Conservation (phyloP, 2,329 filamentous ascomycete genomes). For the Camillea tinctor region DNA sequence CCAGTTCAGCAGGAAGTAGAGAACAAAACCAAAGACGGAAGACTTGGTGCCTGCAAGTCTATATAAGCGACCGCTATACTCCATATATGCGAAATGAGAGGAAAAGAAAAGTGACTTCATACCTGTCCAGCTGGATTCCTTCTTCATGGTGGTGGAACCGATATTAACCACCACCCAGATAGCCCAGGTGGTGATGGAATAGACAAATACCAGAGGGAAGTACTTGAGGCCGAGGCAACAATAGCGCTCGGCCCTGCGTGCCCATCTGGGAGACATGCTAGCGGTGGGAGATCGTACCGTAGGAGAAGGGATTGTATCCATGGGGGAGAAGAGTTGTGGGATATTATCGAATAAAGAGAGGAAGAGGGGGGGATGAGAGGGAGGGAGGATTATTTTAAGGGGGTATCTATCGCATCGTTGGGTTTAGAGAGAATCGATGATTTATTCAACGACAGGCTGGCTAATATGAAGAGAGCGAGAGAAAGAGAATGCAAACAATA, state of each 20-base stretch:
- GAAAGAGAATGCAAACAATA: no score
- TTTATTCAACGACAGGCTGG: no score
- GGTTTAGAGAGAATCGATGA: no score
- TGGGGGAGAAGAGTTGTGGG: slow-evolving; percentile 11
- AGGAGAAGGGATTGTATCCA: slow-evolving; percentile 27
- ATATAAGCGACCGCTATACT: no score
- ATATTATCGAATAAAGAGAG: no score
- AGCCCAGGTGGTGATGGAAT: slow-evolving; percentile 88
- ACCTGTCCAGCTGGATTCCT: slow-evolving; percentile 55
- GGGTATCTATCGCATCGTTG: neutral
- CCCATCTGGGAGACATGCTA: slow-evolving; percentile 62
- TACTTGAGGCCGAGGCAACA: slow-evolving; percentile 80
- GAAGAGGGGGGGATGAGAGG: slow-evolving; percentile 1
- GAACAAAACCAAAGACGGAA: slow-evolving; percentile 63
- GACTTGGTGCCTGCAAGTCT: slow-evolving; percentile 46
- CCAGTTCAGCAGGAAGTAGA: slow-evolving; percentile 81
- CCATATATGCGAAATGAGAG: no score
- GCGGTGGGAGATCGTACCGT: slow-evolving; percentile 20
- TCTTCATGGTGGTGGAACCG: slow-evolving; percentile 53
- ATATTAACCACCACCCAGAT: slow-evolving; percentile 82
- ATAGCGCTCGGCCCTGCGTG: slow-evolving; percentile 71
- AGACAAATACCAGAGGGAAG: slow-evolving; percentile 87
- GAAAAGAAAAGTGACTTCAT: slow-evolving; percentile 23
- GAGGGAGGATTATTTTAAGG: neutral
- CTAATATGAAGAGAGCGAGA: no score